These are phyloP conservation scores for Cydonia oblonga DNA, from an alignment of 331 rosid species.

Conservation along the genomic window DNA sequence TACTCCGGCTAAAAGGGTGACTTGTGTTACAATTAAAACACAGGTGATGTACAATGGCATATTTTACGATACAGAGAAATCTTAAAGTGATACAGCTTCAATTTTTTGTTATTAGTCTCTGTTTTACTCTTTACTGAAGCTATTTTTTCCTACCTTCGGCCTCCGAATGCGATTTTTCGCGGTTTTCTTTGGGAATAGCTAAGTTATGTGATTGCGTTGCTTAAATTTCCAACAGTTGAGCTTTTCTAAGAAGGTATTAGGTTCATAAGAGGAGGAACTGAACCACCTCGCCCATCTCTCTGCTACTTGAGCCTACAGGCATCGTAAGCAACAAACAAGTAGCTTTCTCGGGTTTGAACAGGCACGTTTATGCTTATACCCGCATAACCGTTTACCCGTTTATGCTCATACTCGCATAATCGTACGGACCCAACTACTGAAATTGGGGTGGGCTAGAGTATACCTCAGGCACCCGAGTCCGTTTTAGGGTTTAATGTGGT, in stretches of 20 bases:
- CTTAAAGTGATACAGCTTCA: not conserved
- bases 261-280: not conserved
- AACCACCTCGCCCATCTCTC: not conserved
- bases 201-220: no score
- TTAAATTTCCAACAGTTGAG: not conserved
- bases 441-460: no score
- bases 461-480: no score
- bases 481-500: no score
- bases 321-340: not conserved
- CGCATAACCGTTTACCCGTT: no score
- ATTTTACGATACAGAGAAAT: not conserved
- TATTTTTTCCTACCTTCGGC: not conserved
- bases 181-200: not conserved
- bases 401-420: no score
- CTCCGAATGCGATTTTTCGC: not conserved
- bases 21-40: not conserved
- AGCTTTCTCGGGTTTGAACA: not conserved
- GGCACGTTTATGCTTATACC: no score
- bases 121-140: not conserved
- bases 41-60: not conserved
- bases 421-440: no score
- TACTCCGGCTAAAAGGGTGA: not conserved
- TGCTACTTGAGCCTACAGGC: no score
- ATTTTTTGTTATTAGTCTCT: not conserved
- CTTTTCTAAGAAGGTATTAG: no score